Conservation (phyloP, 768 basidiomycete species). For the Mycena sanguinolenta region DNA sequence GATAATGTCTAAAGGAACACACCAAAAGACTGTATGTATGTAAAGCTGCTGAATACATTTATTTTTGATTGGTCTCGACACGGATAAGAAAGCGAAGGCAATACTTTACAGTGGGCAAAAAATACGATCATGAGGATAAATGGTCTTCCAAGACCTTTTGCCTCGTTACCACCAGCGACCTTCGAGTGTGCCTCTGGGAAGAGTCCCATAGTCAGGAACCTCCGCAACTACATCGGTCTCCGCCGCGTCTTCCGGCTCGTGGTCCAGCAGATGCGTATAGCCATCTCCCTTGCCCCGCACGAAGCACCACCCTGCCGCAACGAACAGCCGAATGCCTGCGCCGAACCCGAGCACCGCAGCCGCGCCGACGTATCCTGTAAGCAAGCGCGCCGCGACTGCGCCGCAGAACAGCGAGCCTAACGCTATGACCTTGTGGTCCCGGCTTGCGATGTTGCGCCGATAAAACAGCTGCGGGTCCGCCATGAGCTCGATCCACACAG, state of each 20-base stretch:
- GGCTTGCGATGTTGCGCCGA: slow-evolving; percentile 61
- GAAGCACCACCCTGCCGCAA: slow-evolving; percentile 75
- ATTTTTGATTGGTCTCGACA: too few species aligned
- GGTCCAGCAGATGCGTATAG: slow-evolving; percentile 12
- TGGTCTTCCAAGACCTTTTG: background rate
- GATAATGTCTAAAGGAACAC: too few species aligned
- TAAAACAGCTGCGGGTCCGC: slow-evolving; percentile 83
- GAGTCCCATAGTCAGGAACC: slow-evolving; percentile 14
- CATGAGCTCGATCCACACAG: slow-evolving; percentile 90
- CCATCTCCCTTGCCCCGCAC: slow-evolving; percentile 58
- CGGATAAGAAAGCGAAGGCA: too few species aligned
- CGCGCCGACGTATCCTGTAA: slow-evolving; percentile 69
- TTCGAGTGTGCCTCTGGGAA: background rate
- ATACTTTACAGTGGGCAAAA: too few species aligned
- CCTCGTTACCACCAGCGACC: background rate
- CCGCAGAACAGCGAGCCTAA: slow-evolving; percentile 78
- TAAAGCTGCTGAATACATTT: too few species aligned
- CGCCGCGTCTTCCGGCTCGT: slow-evolving; percentile 4
- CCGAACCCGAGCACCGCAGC: slow-evolving; percentile 76
- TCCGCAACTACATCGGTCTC: slow-evolving; percentile 2
- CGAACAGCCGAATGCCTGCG: slow-evolving; percentile 69
- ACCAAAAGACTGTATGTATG: too few species aligned
- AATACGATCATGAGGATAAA: too few species aligned
- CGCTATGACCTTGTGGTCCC: slow-evolving; percentile 80
- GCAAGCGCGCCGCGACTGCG: slow-evolving; percentile 73